Evolutionary conservation across 2,329 filamentous ascomycete species (phyloP), one percentile per base, ranked within the genome.

Genomic region (Alternaria rosae): DNA sequence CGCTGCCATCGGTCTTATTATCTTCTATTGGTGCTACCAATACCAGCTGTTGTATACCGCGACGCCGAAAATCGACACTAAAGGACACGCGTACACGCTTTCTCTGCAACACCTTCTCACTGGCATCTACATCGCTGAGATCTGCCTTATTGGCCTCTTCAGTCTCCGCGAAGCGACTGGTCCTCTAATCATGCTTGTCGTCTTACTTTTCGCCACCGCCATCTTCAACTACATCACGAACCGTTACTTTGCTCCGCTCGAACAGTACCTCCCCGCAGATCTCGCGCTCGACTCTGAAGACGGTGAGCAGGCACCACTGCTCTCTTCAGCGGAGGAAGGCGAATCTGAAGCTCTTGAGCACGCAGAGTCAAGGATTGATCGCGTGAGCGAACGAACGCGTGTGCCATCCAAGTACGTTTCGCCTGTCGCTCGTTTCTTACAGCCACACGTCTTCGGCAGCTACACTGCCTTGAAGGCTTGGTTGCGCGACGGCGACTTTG

Each of bases 31-130:
- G 54, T 92, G 93, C 50, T 97, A 93, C 84, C 88, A 92, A 17
- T 97, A 98, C 85, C 96, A 97, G 76, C 81, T 98, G 57, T 85
- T 97, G 52, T 97, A 92, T 78, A 93, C 97, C 35, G 91, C 89
- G 53, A 92, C 96, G 75, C 88, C 91, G 9, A 82, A 88, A 61
- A 89, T 97, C 72, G 93, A 97, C 76, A 97, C 92, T 38, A 92
- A 96, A 74, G 94, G 94, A 15, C 86, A 94, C 13, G 89, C 92
- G 70, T 97, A 97, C 75, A 91, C 92, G 1, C 90, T 90, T n/a
- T 94, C 92, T 1, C 83, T 98, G 54, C 90, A 96, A 77, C 94
- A 97, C 61, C 87, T 96, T 50, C 88, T 94, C 26, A 89, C 90
- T 1, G 94, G 94, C 21, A 83, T 96, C 52, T 97, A 98, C 77